A percentile compares a stretch with the other conserved stretches of the same genome.
Conservation (phyloP, 805 yeast genomes). For the Candida sphagnicola region DNA sequence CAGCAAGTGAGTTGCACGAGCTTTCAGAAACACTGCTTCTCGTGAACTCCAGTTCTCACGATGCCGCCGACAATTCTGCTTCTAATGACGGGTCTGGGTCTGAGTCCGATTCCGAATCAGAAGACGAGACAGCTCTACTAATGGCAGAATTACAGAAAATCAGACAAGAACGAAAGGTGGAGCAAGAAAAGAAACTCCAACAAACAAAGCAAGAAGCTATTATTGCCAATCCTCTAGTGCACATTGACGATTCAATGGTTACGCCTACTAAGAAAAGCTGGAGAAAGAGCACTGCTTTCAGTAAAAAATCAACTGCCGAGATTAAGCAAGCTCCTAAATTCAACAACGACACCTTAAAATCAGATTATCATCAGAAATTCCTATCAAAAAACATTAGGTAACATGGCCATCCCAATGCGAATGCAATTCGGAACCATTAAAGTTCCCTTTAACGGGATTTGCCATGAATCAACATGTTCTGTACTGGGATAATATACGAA, state of each 20-base stretch:
- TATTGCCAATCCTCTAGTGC: conserved; percentile 13
- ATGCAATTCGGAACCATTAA: no score
- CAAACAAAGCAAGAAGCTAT: conserved; percentile 6
- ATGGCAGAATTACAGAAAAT: conserved; percentile 17
- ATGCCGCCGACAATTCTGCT: no score
- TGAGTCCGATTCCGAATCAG: conserved; percentile 9
- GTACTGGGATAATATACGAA: no score
- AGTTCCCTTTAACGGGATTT: no score
- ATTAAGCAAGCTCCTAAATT: conserved; percentile 11
- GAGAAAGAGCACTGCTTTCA: conserved; percentile 25
- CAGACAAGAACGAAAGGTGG: conserved; percentile 11
- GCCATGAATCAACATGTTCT: no score
- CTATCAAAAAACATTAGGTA: conserved; percentile 30
- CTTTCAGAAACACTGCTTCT: no score
- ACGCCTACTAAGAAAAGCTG: conserved; percentile 21
- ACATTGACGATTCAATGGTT: conserved; percentile 3
- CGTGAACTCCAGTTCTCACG: no score
- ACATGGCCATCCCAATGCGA: no score
- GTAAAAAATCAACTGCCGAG: conserved; percentile 7
- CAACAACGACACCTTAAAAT: conserved; percentile 31
- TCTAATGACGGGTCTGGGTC: no score
- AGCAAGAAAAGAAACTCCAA: conserved; percentile 9
- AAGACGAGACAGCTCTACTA: conserved; percentile 14
- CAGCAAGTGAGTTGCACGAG: no score
- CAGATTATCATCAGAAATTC: conserved; percentile 33